Evolutionary conservation across 2,329 filamentous ascomycete genomes (phyloP), one percentile per base, ranked within the genome.

Genomic region (Cercospora beticola): DNA sequence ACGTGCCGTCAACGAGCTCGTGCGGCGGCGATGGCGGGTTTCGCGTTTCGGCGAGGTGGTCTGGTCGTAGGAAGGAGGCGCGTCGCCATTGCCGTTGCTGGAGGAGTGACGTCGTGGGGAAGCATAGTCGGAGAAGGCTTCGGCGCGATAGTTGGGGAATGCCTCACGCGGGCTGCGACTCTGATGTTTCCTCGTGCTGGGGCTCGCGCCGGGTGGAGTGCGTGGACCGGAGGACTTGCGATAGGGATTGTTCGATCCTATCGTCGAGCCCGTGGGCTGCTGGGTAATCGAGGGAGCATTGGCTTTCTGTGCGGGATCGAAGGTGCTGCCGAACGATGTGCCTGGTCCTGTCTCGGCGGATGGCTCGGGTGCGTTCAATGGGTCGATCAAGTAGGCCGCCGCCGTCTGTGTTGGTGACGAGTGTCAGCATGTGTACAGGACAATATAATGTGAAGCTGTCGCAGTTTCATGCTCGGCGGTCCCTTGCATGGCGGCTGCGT

Each of bases 331-430:
- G 74, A 88, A 86, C 70, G 87, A 86, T 3, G 83, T 82, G 68
- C 87, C 87, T n/a, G 86, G 86, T 7, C 90, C 89, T 59, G 87
- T 90, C 76, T 91, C 88, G 70, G 90, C 86, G 69, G 84, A 87
- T 14, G 90, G 90, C 70, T 91, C 88, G 9, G 88, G 89, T 23
- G 85, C 89, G 74, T 84, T 88, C 70, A 93, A 82, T 71, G 90
- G 91, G 74, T 91, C 89, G 72, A 92, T 86, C 56, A 93, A 82
- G 76, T 90, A 89, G 75, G 87, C 85, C 23, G 71, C 68, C 64
- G 85, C 82, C 54, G 89, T 88, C 90, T 92, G 76, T 21, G 16
- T 43, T 68, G 33, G 40, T 62, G 62, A 57, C 18, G 18, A 23
- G 28, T 7, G 66, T 77, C 65, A 72, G 73, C 62, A 52, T 67